phyloP scores from a whole-genome alignment of 2,329 filamentous ascomycete genomes.

The Drechslera avenae region DNA sequence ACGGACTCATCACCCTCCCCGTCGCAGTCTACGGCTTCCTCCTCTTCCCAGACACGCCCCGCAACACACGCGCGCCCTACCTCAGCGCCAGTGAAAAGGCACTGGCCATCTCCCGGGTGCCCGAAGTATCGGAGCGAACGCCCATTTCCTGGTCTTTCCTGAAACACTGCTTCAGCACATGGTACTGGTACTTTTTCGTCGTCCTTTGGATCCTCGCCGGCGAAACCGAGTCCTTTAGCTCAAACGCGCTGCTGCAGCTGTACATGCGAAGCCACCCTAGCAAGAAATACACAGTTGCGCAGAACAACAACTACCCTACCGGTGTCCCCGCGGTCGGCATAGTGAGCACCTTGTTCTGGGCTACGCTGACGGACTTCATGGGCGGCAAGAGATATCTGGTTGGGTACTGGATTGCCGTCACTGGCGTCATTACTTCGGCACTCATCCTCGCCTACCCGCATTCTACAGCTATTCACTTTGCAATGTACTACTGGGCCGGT shows the following conservation, averaged over 20 bases:
- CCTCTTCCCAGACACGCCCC: conserved; percentile 53
- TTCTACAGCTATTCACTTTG: conserved; percentile 63
- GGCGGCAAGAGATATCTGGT: conserved; percentile 66
- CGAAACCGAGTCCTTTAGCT: conserved; percentile 72
- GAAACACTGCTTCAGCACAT: conserved; percentile 62
- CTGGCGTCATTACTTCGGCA: conserved; percentile 64
- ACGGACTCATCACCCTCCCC: conserved; percentile 62
- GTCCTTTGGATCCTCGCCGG: conserved; percentile 72
- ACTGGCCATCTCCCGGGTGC: conserved; percentile 53
- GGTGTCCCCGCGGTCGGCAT: conserved; percentile 60
- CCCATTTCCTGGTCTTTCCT: conserved; percentile 58
- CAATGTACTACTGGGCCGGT: conserved; percentile 72
- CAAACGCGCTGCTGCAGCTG: conserved; percentile 63
- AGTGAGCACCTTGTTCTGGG: conserved; percentile 68
- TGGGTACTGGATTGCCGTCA: conserved; percentile 66
- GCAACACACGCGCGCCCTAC: conserved; percentile 51
- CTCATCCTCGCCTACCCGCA: conserved; percentile 63
- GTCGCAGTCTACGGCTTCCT: conserved; percentile 61
- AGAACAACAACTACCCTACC: conserved; percentile 61
- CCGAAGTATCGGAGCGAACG: conserved; percentile 50
- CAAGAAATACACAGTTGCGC: conserved; percentile 54
- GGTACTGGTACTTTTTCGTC: conserved; percentile 70
- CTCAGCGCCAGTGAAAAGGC: conserved; percentile 49
- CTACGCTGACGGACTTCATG: conserved; percentile 68
- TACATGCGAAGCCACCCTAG: conserved; percentile 57